These are phyloP conservation scores for Globisporangium splendens DNA, from an alignment of 352 stramenopile species.

Conservation along the genomic window DNA sequence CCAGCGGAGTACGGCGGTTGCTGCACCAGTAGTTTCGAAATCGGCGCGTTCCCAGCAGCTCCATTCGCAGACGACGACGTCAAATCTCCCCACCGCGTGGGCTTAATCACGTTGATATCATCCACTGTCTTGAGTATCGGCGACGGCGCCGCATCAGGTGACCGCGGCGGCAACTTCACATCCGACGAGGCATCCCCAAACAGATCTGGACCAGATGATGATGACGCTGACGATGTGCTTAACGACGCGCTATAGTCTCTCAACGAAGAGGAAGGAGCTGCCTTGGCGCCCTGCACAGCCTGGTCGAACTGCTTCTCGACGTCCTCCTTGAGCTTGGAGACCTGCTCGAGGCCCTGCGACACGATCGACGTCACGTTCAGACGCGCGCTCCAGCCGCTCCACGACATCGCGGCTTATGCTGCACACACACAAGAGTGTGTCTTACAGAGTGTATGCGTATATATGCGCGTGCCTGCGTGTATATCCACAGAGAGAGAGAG, in stretches of 20 bases:
- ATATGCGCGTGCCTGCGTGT: neutral
- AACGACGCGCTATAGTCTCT: no score
- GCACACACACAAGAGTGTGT: neutral
- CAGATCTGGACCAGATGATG: conserved; percentile 4
- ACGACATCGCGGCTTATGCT: conserved; percentile 30
- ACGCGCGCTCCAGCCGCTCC: conserved; percentile 62
- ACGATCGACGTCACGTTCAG: conserved; percentile 84
- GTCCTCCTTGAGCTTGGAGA: conserved; percentile 78
- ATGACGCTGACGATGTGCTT: neutral
- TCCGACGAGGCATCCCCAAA: conserved; percentile 3
- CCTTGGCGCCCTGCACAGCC: conserved; percentile 41
- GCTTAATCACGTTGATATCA: conserved; percentile 24
- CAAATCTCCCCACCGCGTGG: conserved; percentile 13
- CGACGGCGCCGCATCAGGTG: no score
- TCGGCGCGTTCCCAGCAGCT: no score
- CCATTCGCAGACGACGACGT: neutral
- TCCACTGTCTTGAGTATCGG: conserved; percentile 15
- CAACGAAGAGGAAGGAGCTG: neutral
- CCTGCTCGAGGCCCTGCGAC: conserved; percentile 79
- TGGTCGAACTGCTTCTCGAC: conserved; percentile 89
- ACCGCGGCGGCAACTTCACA: neutral
- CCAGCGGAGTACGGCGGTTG: conserved; percentile 21
- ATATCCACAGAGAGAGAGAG: no score
- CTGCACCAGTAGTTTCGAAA: neutral
- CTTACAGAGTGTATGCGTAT: neutral